Base-by-base conservation (phyloP, 75 land plant genomes). In the Picea glauca region DNA sequence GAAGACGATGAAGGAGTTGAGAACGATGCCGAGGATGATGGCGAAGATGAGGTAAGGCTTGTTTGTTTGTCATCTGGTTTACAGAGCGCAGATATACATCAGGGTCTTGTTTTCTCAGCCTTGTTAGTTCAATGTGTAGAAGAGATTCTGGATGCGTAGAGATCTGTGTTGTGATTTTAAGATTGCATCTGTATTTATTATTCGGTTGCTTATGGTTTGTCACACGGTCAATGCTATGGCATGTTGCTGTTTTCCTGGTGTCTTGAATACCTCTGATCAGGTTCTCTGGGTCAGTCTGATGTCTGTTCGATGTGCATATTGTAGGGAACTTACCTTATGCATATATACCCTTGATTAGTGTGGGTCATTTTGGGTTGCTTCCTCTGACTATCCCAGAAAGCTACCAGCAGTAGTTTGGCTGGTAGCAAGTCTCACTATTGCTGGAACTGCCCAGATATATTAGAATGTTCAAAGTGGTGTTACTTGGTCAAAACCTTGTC, bases 31-130 rank as follows among this genome's bases (percentile, higher is more conserved):
- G 60, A 21, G 60, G 79, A 57, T 21, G 81, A 50, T 62, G 70
- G 60, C 2, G 60, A 58, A 62, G 61, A 76, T 46, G 59, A 64
- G 80, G 80, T 79, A 35, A 58, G 80, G 65, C 13, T 26, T 32
- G n/a, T 78, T 70, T 21, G 21, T 23, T 14, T 9, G 43, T 17
- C 3, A n/a, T 38, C 4, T 32, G 17, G 77, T 26, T 31, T 32
- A 58, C 32, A 54, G 43, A 35, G 43, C 43, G 2, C 1, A 40
- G 3, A 40, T 40, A 40, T 3, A 40, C 1, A 58, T 11, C 11
- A 58, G 60, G 13, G 60, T 58, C 18, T 58, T 58, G 2, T 58
- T 58, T 13, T 13, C 60, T 13, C 17, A 58, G 0, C 15, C 4
- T 3, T 58, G 15, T 58, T 5, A 9, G 1, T 58, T 58, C 4